phyloP scores from a whole-genome alignment of 768 basidiomycete species.

The Tylopilus cervinicoccineus region DNA sequence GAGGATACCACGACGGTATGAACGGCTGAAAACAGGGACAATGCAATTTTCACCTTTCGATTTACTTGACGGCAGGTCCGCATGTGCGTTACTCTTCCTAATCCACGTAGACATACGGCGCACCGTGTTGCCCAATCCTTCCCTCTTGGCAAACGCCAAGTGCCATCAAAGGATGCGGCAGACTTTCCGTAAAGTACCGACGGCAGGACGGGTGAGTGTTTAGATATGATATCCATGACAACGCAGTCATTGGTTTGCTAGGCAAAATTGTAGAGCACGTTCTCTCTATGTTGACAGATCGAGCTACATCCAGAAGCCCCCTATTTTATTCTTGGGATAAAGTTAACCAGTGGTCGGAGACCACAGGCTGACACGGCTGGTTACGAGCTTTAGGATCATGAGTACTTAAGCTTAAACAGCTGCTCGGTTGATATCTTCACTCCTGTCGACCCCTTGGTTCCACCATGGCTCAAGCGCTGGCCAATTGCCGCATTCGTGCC shows the following conservation, averaged over 20 bases:
- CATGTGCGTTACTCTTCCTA: background rate
- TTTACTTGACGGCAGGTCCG: background rate
- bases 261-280: background rate
- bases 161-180: background rate
- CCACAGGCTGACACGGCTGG: background rate
- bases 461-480: background rate
- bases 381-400: background rate
- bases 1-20: background rate
- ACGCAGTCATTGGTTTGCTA: background rate
- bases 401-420: background rate
- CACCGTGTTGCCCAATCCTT: background rate
- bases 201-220: background rate
- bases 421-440: background rate
- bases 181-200: background rate
- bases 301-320: background rate
- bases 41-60: background rate
- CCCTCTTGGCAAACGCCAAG: background rate
- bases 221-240: slow-evolving; percentile 5
- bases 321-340: background rate
- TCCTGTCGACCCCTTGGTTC: background rate
- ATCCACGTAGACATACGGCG: background rate
- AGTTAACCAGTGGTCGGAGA: background rate
- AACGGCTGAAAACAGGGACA: background rate
- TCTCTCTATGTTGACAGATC: background rate
- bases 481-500: background rate